Evolutionary conservation across 2,329 filamentous ascomycete genomes (phyloP).

Genomic region (Colletotrichum liaoningense): DNA sequence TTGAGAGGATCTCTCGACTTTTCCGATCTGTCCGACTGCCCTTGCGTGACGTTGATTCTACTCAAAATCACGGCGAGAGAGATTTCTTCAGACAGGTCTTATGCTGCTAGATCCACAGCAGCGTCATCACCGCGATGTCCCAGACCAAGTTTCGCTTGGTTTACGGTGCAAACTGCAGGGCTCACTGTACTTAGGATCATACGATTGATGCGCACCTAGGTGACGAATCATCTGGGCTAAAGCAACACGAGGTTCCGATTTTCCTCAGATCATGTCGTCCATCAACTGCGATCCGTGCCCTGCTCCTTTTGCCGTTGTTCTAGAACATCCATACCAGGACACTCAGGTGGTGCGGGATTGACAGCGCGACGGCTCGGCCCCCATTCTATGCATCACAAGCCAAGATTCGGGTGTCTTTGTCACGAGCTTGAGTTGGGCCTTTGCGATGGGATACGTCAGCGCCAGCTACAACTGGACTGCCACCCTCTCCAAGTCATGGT

Average conservation of each 20-base stretch:
- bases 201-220: neutral
- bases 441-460: neutral
- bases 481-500: neutral
- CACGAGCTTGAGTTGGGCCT: neutral
- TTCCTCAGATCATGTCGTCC: conserved; percentile 10
- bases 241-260: neutral
- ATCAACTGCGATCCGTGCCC: neutral
- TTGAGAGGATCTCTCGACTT: neutral
- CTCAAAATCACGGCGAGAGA: neutral
- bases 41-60: neutral
- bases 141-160: neutral
- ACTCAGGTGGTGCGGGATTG: neutral
- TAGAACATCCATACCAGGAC: neutral
- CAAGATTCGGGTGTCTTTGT: neutral
- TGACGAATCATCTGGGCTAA: neutral
- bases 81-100: neutral
- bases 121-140: neutral
- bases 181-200: neutral
- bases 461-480: no score
- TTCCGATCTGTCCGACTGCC: neutral
- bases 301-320: neutral
- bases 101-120: neutral
- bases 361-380: neutral
- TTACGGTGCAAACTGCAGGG: neutral
- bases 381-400: neutral